phyloP scores from a whole-genome alignment of 1,139 yeast genomes.

The Zygoascus meyerae region DNA sequence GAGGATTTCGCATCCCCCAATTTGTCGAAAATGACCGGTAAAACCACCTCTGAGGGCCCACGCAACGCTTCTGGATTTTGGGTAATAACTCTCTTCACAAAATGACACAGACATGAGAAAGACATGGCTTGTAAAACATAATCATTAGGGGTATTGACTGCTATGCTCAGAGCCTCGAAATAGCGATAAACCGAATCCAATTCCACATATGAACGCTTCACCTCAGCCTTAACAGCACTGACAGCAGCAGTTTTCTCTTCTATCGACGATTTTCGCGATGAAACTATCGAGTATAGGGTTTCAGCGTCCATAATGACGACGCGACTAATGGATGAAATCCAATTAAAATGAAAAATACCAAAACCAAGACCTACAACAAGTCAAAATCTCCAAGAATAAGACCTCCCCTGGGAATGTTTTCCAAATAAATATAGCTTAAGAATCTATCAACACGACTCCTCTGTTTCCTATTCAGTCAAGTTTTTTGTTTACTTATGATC shows the following conservation, averaged over 20 bases:
- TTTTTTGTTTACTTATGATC: no score
- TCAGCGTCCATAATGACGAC: conserved; percentile 6
- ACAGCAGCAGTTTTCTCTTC: conserved; percentile 41
- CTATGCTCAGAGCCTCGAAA: conserved; percentile 50
- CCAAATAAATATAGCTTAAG: no score
- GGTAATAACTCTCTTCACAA: conserved; percentile 68
- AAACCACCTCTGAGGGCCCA: conserved; percentile 43
- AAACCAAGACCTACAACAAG: no score
- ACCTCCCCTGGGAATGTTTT: no score
- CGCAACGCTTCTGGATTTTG: conserved; percentile 58
- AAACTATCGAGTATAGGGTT: conserved; percentile 5
- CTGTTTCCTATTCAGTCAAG: no score
- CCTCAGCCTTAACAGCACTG: conserved; percentile 56
- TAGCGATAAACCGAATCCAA: conserved; percentile 45
- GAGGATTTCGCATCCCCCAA: conserved; percentile 46
- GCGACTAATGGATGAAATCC: no score
- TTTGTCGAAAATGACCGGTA: conserved; percentile 53
- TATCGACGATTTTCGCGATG: conserved; percentile 8
- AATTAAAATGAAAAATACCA: no score
- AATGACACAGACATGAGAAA: conserved; percentile 67
- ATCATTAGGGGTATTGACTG: conserved; percentile 39
- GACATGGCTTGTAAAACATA: conserved; percentile 43
- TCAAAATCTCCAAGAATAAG: no score
- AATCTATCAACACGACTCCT: no score
- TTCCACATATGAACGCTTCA: conserved; percentile 61